phyloP scores from a whole-genome alignment of 148 eudicot species.

The Vaccinium darrowii region DNA sequence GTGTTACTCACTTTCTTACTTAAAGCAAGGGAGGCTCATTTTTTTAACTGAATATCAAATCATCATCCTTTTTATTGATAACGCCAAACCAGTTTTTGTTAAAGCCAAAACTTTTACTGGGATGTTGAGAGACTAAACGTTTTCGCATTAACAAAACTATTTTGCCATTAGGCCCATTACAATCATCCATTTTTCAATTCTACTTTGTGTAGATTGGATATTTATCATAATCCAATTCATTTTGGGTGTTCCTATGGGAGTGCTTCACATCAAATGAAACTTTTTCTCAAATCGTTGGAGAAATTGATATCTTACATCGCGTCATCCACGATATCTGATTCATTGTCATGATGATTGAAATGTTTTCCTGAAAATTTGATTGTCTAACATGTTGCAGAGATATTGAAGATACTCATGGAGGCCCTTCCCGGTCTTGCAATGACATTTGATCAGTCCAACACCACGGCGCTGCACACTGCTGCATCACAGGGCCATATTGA shows the following conservation, averaged over 20 bases:
- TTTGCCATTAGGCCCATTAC: not conserved
- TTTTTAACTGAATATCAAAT: not conserved
- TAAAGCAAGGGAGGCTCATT: not conserved
- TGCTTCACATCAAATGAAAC: not conserved
- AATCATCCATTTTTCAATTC: not conserved
- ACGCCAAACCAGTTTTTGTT: not conserved
- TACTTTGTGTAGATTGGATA: not conserved
- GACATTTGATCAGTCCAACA: conserved; percentile 50
- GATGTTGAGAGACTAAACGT: not conserved
- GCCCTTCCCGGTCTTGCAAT: conserved; percentile 43
- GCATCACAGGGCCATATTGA: conserved; percentile 48
- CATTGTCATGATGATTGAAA: conserved; percentile 6
- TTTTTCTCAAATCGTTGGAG: not conserved
- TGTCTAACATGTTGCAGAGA: conserved; percentile 32
- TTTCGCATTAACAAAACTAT: not conserved
- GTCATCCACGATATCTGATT: not conserved
- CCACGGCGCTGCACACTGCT: conserved; percentile 53
- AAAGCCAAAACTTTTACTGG: not conserved
- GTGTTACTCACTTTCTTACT: not conserved
- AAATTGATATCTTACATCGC: not conserved
- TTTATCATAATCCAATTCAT: not conserved
- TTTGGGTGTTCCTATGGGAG: not conserved
- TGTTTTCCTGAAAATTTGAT: not conserved
- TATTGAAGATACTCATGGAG: conserved; percentile 47
- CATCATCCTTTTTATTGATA: not conserved